Conservation (phyloP, 225 moss, liverwort and hornwort species). For the Pseudisothecium myosuroides region DNA sequence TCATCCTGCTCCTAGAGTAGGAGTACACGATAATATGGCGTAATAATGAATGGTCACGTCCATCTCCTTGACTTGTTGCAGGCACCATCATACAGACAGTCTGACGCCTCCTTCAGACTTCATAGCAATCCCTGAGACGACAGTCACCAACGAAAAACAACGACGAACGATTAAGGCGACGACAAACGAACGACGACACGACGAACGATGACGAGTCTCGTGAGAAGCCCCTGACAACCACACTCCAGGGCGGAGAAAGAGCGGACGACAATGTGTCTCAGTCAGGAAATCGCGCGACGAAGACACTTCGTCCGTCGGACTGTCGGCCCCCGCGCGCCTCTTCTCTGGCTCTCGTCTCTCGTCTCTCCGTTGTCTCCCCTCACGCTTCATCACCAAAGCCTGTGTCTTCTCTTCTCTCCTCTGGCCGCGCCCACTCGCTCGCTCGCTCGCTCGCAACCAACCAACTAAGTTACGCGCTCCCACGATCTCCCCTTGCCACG, state of each 20-base stretch:
- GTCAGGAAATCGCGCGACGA: background rate
- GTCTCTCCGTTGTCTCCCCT: background rate
- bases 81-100: background rate
- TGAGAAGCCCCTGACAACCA: background rate
- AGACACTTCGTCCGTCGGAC: background rate
- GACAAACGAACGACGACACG: background rate
- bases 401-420: background rate
- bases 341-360: background rate
- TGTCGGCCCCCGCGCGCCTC: background rate
- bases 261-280: too few species aligned
- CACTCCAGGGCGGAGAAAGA: background rate
- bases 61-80: background rate
- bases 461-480: background rate
- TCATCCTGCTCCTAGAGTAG: background rate
- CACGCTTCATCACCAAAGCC: background rate
- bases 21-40: background rate
- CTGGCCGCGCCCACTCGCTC: background rate
- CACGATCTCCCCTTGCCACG: background rate
- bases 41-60: background rate
- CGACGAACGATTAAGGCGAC: background rate
- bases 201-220: background rate
- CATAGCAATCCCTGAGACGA: background rate
- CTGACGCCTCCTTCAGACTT: conserved; percentile 1
- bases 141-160: background rate
- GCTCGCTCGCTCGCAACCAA: background rate